These are phyloP conservation scores for Phycomyces blakesleeanus DNA, from an alignment of 192 early-diverging fungal genomes.

Conservation along the genomic window DNA sequence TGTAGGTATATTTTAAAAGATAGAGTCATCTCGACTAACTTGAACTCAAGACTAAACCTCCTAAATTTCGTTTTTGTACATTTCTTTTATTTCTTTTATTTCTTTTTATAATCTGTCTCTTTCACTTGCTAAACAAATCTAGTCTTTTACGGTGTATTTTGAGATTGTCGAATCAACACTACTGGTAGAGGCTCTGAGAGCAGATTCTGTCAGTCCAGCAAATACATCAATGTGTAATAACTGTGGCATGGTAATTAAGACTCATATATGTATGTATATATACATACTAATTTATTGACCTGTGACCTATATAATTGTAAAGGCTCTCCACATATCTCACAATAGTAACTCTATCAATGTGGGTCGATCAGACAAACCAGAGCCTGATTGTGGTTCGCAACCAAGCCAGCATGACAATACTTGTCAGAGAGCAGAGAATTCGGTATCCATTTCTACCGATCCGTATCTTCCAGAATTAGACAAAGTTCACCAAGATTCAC, in stretches of 20 bases:
- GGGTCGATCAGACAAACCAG: no score
- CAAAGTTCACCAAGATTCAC: no score
- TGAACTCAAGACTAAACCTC: no score
- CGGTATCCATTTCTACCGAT: no score
- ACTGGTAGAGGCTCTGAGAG: conserved; percentile 33
- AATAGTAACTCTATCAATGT: no score
- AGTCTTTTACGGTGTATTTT: conserved; percentile 33
- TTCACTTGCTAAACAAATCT: background rate
- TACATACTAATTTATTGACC: background rate
- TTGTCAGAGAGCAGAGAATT: no score
- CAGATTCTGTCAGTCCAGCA: conserved; percentile 14
- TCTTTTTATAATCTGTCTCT: no score
- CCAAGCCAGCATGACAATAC: no score
- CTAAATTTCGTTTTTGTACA: background rate
- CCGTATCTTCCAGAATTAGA: no score
- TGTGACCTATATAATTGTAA: background rate
- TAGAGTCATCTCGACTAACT: no score
- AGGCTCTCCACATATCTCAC: background rate
- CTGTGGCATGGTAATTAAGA: conserved; percentile 14
- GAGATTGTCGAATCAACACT: conserved; percentile 36
- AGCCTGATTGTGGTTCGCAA: no score
- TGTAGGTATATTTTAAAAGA: conserved; percentile 16
- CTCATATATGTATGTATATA: background rate
- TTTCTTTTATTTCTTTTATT: background rate
- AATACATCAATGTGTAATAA: conserved; percentile 23